Base-by-base conservation (phyloP, 345 rosid species). In the Pugionium dolabratum region DNA sequence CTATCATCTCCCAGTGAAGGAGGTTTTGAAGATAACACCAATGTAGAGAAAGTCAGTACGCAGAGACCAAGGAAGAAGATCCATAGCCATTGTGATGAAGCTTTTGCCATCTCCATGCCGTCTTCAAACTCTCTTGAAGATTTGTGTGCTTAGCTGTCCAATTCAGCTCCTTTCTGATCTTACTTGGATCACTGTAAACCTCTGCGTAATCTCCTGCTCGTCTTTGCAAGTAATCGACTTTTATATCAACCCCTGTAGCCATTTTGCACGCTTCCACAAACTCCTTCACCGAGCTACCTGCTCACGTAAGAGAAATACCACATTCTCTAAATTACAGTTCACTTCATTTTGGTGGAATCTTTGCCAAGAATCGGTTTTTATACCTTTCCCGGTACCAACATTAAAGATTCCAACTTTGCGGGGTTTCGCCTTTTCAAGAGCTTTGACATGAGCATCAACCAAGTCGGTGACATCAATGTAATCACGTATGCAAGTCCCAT, bases 371-470 rank as follows among this genome's bases (percentile, higher is more conserved):
- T 52, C 9, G 6, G 1, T 36, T 39, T 28, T 0, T 3, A 7
- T 71, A 82, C 86, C 85, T 79, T 75, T 79, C 37, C 89, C 89
- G 2, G 89, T 84, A 51, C 89, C 86, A 55, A 84, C 86, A 73
- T 82, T 82, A 46, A 62, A 84, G 76, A 82, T 80, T 7, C 89
- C 86, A 39, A 82, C 83, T 77, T 73, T 80, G 9, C 70, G 34
- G 6, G 82, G 82, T 48, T 41, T 48, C 4, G 85, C 85, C 67
- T 82, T 80, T 50, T 74, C 75, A 59, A 84, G 84, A 62, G 89
- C 89, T 53, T 80, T 81, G 50, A 80, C 89, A 73, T 84, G 86
- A 66, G 86, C 84, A 78, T 80, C 83, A 4, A 84, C 86, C 61
- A 84, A 74, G 71, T 84, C 85, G 0, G 83, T 84, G 4, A 82